These are phyloP conservation scores for Stachybotrys echinatus DNA, from an alignment of 2,329 filamentous ascomycete genomes.

Conservation along the genomic window DNA sequence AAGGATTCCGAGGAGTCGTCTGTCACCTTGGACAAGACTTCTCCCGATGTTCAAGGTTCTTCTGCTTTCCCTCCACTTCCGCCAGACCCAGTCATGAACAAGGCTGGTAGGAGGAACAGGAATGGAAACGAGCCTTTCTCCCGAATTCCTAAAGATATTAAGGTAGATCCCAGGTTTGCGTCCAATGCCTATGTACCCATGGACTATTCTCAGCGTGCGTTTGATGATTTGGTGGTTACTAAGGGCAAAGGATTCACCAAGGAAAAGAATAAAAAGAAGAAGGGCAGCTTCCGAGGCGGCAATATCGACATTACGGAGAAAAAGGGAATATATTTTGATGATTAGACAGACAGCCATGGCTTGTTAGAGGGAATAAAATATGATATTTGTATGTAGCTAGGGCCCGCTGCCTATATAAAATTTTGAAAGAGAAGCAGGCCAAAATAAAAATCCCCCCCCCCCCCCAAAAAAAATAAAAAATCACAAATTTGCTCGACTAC, in stretches of 20 bases:
- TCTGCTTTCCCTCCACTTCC: constrained; percentile 44
- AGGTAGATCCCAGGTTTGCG: constrained; percentile 62
- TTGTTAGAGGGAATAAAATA: background rate
- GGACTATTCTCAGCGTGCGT: constrained; percentile 83
- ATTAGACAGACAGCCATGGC: constrained; percentile 42
- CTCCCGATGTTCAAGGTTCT: constrained; percentile 30
- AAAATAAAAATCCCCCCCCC: too few species aligned
- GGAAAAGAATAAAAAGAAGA: constrained; percentile 99
- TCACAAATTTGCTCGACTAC: too few species aligned
- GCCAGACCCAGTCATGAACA: constrained; percentile 35
- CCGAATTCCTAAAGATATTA: constrained; percentile 64
- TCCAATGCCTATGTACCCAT: constrained; percentile 81
- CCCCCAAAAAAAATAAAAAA: too few species aligned
- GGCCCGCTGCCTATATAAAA: background rate
- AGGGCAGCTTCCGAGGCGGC: constrained; percentile 85
- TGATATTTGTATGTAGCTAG: background rate
- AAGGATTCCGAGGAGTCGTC: constrained; percentile 33
- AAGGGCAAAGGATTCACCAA: constrained; percentile 98
- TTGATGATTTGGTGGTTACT: constrained; percentile 82
- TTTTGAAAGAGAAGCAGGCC: too few species aligned
- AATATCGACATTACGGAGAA: constrained; percentile 75
- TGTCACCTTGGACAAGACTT: constrained; percentile 48
- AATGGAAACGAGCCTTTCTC: constrained; percentile 67
- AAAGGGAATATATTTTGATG: constrained; percentile 92
- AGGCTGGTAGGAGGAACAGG: constrained; percentile 36